A percentile compares a stretch with the other conserved stretches of the same genome.
These are phyloP conservation scores for Cornus kousa DNA, from an alignment of 148 eudicot species.

Conservation along the genomic window DNA sequence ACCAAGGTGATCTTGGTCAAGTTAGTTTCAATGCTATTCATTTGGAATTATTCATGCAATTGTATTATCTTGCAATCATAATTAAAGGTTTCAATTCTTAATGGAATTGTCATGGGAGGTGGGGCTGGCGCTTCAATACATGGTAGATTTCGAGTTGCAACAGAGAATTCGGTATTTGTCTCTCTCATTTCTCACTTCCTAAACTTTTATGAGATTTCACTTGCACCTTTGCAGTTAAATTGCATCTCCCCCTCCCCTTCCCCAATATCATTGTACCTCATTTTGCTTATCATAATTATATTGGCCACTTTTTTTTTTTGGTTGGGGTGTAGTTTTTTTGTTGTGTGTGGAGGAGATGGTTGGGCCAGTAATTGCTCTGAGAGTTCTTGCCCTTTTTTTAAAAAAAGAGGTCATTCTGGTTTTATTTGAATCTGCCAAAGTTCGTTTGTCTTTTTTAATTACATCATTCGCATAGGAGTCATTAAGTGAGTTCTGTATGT, in stretches of 20 bases:
- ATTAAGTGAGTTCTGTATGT: neutral
- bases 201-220: neutral
- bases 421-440: neutral
- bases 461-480: neutral
- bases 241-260: neutral
- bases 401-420: neutral
- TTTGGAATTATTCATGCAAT: neutral
- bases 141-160: slow-evolving; percentile 91
- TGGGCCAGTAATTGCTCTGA: neutral
- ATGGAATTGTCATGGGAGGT: slow-evolving; percentile 98
- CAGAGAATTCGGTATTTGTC: slow-evolving; percentile 79
- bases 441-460: neutral
- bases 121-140: slow-evolving; percentile 90
- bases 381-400: neutral
- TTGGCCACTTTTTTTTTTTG: too few species aligned
- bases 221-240: neutral
- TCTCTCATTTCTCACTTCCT: neutral
- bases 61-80: slow-evolving; percentile 12
- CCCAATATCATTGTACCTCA: neutral
- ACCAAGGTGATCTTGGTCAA: neutral
- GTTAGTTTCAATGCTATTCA: neutral
- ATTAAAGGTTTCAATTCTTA: slow-evolving; percentile 81
- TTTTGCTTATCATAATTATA: too few species aligned
- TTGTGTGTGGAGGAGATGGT: neutral
- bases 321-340: neutral